phyloP scores from a whole-genome alignment of 75 land plant species.

The Picea glauca region DNA sequence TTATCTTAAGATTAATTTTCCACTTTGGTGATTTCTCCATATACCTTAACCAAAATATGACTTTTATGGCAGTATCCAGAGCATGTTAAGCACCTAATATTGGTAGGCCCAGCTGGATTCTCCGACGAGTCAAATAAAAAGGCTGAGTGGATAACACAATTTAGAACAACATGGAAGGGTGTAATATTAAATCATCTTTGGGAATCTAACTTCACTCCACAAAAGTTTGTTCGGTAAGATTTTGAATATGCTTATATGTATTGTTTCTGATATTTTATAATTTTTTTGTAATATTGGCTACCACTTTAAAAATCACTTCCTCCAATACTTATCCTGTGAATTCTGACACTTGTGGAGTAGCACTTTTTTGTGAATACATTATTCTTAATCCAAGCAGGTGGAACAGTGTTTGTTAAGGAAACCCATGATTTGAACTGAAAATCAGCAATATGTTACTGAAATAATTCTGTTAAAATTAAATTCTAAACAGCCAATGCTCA shows the following conservation, averaged over 20 bases:
- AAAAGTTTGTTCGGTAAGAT: conserved; percentile 65
- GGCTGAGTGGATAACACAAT: conserved; percentile 60
- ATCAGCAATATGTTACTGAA: too few species aligned
- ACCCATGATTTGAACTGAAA: too few species aligned
- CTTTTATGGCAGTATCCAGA: conserved; percentile 83
- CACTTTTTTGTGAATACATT: too few species aligned
- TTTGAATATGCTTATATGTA: not conserved
- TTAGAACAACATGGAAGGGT: conserved; percentile 92
- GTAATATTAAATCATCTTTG: conserved; percentile 78
- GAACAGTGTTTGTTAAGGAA: too few species aligned
- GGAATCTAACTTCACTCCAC: conserved; percentile 98
- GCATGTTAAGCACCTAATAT: conserved; percentile 86
- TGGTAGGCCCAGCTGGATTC: conserved; percentile 97
- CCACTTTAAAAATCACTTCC: not conserved
- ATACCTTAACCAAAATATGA: not conserved
- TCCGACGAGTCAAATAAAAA: conserved; percentile 63
- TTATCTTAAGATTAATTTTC: conserved; percentile 2
- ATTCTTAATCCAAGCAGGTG: too few species aligned
- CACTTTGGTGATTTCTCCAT: not conserved
- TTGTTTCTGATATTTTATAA: not conserved
- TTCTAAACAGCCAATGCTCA: too few species aligned
- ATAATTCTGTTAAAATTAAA: too few species aligned
- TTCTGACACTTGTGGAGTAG: not conserved
- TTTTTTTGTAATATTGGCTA: not conserved
- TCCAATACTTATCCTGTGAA: not conserved